Conservation (phyloP, 176 grass and related monocot species). For the Aegilops speltoides region DNA sequence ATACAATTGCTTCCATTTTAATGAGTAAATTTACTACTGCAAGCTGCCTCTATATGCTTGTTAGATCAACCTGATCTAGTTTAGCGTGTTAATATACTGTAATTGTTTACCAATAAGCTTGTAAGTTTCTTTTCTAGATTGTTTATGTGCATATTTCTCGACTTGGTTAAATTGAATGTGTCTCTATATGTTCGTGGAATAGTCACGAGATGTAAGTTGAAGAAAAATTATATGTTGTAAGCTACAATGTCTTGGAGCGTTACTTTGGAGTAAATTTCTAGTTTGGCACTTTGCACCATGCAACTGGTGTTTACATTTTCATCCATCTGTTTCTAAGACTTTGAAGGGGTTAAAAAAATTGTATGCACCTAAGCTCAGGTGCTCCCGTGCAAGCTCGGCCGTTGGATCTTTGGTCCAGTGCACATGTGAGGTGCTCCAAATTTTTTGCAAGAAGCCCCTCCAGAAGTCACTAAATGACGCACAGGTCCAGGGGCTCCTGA, state of each 20-base stretch:
- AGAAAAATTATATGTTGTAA: not conserved
- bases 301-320: not conserved
- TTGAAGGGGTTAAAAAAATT: not conserved
- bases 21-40: not conserved
- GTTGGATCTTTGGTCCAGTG: no score
- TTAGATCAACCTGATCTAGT: slow-evolving; percentile 8
- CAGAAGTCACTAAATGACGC: no score
- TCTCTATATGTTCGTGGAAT: not conserved
- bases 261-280: not conserved
- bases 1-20: slow-evolving; percentile 8
- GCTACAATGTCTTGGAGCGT: not conserved
- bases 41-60: slow-evolving; percentile 3
- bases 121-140: slow-evolving; percentile 13
- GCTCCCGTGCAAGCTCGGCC: no score
- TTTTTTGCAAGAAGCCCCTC: no score
- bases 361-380: not conserved
- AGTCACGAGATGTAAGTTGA: not conserved
- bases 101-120: slow-evolving; percentile 13
- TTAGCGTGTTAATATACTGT: slow-evolving; percentile 3
- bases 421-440: no score
- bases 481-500: no score
- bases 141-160: not conserved
- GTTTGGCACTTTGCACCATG: not conserved
- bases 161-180: slow-evolving; percentile 11
- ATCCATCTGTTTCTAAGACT: not conserved